Evolutionary conservation across 2,329 filamentous ascomycete species (phyloP).

Genomic region (Aspergillus hortae): DNA sequence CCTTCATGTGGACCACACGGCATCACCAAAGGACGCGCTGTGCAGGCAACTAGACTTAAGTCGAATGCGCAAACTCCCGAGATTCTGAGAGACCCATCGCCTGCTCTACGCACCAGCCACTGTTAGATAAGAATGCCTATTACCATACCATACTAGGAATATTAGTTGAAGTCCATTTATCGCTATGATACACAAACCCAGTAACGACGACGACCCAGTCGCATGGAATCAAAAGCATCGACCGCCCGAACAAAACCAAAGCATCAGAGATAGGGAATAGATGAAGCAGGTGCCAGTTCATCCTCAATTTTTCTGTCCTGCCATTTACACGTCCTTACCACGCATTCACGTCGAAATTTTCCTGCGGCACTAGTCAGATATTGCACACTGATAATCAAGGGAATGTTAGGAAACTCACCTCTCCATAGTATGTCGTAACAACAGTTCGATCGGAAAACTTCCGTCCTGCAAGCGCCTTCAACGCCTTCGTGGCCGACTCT

Average conservation of each 20-base stretch:
- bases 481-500: conserved; percentile 76
- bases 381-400: not conserved
- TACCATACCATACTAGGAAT: not conserved
- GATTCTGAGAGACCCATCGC: too few species aligned
- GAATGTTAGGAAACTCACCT: conserved; percentile 54
- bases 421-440: conserved; percentile 92
- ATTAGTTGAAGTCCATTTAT: not conserved
- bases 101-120: too few species aligned
- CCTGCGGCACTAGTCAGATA: conserved; percentile 48
- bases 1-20: too few species aligned
- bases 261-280: not conserved
- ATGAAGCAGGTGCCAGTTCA: not conserved
- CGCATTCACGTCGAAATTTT: conserved; percentile 89
- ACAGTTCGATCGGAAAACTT: conserved; percentile 97
- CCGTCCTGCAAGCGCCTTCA: conserved; percentile 84
- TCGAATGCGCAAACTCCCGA: too few species aligned
- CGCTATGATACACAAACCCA: conserved; percentile 8
- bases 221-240: not conserved
- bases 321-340: conserved; percentile 57
- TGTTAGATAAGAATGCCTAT: too few species aligned
- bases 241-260: conserved; percentile 2
- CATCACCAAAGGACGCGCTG: too few species aligned
- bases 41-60: too few species aligned
- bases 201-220: not conserved
- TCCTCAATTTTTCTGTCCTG: not conserved